A percentile compares a stretch with the other conserved stretches of the same genome.
phyloP scores from a whole-genome alignment of 164 flowering plant species.

The Macadamia integrifolia region DNA sequence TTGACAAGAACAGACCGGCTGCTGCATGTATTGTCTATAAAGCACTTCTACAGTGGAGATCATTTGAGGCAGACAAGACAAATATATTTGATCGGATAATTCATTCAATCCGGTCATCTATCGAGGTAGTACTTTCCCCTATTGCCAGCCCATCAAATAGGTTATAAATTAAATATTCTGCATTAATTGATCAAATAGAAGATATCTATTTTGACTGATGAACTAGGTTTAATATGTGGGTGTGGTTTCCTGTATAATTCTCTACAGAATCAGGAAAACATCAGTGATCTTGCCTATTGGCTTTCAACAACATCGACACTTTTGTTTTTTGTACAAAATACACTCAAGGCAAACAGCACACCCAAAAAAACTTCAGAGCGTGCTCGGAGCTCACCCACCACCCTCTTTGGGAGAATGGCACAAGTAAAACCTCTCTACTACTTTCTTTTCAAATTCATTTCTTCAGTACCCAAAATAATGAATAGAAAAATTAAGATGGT shows the following conservation, averaged over 20 bases:
- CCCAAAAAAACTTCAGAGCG: constrained; percentile 28
- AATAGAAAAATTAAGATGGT: constrained; percentile 1
- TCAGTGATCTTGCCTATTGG: constrained; percentile 62
- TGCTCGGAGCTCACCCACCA: constrained; percentile 38
- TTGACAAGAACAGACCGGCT: constrained; percentile 52
- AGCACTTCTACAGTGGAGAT: constrained; percentile 78
- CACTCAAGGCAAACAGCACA: constrained; percentile 58
- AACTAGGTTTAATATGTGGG: not conserved
- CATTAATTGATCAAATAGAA: not conserved
- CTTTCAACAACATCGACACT: constrained; percentile 77
- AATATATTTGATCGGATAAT: constrained; percentile 65
- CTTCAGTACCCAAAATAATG: not conserved
- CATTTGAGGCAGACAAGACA: constrained; percentile 82
- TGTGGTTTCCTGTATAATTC: constrained; percentile 6
- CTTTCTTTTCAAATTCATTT: not conserved
- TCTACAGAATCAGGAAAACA: constrained; percentile 37
- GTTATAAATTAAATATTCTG: not conserved
- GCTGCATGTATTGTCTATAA: constrained; percentile 64
- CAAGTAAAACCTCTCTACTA: constrained; percentile 33
- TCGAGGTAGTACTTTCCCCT: constrained; percentile 39
- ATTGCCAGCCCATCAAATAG: not conserved
- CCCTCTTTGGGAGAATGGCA: constrained; percentile 71
- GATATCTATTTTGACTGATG: not conserved
- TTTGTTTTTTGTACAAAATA: constrained; percentile 59
- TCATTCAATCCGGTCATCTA: constrained; percentile 53